Percentiles rank a stretch among this genome's conserved stretches.
Evolutionary conservation across 768 basidiomycete species (phyloP).

Genomic region (Dentipellis fragilis): DNA sequence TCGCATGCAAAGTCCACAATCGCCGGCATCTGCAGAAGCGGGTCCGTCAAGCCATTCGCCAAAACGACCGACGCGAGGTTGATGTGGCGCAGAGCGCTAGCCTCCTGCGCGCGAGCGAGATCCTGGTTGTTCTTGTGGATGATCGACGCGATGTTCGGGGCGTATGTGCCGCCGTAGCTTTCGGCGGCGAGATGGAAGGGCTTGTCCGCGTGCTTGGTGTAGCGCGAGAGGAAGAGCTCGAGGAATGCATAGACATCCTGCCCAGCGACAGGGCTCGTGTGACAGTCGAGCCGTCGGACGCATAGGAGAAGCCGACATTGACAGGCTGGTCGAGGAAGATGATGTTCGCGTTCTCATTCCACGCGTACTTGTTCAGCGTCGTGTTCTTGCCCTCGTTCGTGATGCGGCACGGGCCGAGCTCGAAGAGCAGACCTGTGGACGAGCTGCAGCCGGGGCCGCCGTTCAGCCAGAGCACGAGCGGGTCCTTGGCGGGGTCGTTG

Average conservation of each 20-base stretch:
- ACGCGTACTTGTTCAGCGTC: slow-evolving; percentile 68
- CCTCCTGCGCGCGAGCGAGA: slow-evolving; percentile 31
- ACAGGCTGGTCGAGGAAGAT: slow-evolving; percentile 78
- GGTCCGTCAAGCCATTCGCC: slow-evolving; percentile 83
- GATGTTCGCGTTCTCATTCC: slow-evolving; percentile 75
- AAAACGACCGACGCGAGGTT: slow-evolving; percentile 80
- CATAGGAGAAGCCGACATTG: slow-evolving; percentile 86
- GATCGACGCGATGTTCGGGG: slow-evolving; percentile 75
- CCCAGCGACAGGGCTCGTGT: slow-evolving; percentile 76
- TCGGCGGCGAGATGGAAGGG: slow-evolving; percentile 79
- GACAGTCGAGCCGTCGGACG: slow-evolving; percentile 62
- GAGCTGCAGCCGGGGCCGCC: slow-evolving; percentile 44
- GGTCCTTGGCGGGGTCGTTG: slow-evolving; percentile 60
- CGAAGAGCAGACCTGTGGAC: slow-evolving; percentile 13
- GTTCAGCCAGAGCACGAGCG: slow-evolving; percentile 86
- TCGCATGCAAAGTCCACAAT: slow-evolving; percentile 79
- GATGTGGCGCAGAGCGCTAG: slow-evolving; percentile 47
- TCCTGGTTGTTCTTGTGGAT: slow-evolving; percentile 74
- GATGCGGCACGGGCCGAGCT: slow-evolving; percentile 14
- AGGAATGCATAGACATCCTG: slow-evolving; percentile 85
- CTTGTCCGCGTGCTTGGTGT: slow-evolving; percentile 56
- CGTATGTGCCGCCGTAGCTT: slow-evolving; percentile 65
- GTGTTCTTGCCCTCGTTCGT: slow-evolving; percentile 40
- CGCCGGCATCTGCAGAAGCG: slow-evolving; percentile 68
- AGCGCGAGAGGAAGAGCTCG: slow-evolving; percentile 69